phyloP scores from a whole-genome alignment of 1,284 basidiomycete genomes.

The Naganishia cerealis region DNA sequence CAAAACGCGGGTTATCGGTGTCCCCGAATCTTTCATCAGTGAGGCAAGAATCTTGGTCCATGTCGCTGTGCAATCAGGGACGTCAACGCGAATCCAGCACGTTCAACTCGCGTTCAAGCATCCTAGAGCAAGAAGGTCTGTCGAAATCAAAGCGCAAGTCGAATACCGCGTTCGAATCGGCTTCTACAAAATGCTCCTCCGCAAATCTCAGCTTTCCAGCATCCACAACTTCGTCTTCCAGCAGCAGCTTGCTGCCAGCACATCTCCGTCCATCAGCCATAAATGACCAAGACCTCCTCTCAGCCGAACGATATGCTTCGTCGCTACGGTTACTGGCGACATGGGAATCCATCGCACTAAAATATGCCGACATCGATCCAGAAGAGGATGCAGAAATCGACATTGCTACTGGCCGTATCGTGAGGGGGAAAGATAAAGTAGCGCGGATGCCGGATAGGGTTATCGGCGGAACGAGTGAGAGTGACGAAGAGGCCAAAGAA shows the following conservation, averaged over 20 bases:
- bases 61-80: background rate
- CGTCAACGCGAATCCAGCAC: conserved; percentile 13
- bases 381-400: conserved; percentile 55
- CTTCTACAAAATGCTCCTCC: background rate
- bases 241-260: conserved; percentile 9
- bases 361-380: conserved; percentile 43
- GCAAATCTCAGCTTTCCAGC: background rate
- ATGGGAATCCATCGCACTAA: conserved; percentile 47
- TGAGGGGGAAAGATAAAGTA: conserved; percentile 29
- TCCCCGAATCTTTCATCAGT: background rate
- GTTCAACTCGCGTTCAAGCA: conserved; percentile 5
- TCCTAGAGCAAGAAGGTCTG: background rate
- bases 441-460: conserved; percentile 23
- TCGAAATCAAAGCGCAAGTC: background rate
- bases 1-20: background rate
- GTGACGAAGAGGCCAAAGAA: conserved; percentile 20
- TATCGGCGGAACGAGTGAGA: conserved; percentile 22
- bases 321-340: conserved; percentile 36
- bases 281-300: conserved; percentile 16
- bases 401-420: conserved; percentile 41
- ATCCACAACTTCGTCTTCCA: background rate
- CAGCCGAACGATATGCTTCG: conserved; percentile 30
- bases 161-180: background rate
- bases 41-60: conserved; percentile 2
- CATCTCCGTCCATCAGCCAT: conserved; percentile 18